Evolutionary conservation across 2,329 filamentous ascomycete genomes (phyloP).

Genomic region (Alternaria alternata): DNA sequence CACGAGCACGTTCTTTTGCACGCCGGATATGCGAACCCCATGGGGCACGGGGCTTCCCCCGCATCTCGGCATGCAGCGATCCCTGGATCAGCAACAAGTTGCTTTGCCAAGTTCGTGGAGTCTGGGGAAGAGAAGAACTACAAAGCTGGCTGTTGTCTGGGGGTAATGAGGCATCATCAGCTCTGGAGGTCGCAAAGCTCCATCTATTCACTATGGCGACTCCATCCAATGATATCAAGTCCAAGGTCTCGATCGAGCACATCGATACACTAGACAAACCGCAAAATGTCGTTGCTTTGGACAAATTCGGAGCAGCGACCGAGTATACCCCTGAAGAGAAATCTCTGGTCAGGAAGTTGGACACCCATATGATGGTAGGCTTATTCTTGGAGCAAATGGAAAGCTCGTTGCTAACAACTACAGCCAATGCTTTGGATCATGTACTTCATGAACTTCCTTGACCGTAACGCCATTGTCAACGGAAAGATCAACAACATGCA

Average conservation of each 20-base stretch:
- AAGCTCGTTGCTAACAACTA: background rate
- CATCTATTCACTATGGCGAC: background rate
- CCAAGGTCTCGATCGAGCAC: constrained; percentile 14
- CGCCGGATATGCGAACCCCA: background rate
- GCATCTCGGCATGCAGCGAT: background rate
- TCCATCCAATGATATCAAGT: background rate
- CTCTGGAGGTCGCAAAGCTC: background rate
- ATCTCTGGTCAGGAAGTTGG: constrained; percentile 35
- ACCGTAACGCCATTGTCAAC: constrained; percentile 72
- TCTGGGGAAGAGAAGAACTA: background rate
- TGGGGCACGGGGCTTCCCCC: background rate
- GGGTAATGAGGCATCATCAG: background rate
- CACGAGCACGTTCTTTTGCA: background rate
- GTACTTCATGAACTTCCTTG: constrained; percentile 54
- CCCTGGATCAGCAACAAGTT: background rate
- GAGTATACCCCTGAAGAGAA: constrained; percentile 34
- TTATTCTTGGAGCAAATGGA: background rate
- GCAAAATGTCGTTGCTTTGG: constrained; percentile 25
- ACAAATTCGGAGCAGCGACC: constrained; percentile 34
- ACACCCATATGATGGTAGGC: constrained; percentile 34
- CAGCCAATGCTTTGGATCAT: constrained; percentile 26
- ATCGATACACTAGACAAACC: constrained; percentile 22
- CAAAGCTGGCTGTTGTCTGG: background rate
- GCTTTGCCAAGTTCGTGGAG: background rate
- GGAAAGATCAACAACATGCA: constrained; percentile 46